These are phyloP conservation scores for Sarocladium oryzae DNA, from an alignment of 2,329 filamentous ascomycete species.

Conservation along the genomic window DNA sequence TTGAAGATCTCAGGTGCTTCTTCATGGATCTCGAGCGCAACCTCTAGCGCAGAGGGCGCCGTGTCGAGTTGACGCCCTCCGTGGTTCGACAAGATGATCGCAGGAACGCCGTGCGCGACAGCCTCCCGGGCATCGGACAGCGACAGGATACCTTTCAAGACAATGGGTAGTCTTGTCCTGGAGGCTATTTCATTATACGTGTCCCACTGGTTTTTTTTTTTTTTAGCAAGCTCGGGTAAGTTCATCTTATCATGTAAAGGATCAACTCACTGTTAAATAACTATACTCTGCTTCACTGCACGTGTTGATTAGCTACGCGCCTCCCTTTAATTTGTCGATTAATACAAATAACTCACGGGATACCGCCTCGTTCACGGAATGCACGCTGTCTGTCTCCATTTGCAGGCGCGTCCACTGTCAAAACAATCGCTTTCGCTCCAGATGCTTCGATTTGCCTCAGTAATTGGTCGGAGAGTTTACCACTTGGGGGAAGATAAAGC, in stretches of 20 bases:
- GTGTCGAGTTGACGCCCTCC: conserved; percentile 53
- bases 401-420: conserved; percentile 33
- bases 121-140: conserved; percentile 30
- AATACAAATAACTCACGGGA: conserved; percentile 23
- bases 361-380: conserved; percentile 30
- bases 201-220: conserved; percentile 21
- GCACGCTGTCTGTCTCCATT: conserved; percentile 34
- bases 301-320: no score
- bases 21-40: conserved; percentile 54
- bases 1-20: conserved; percentile 55
- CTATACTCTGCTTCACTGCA: conserved; percentile 19
- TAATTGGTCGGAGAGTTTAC: conserved; percentile 25
- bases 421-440: conserved; percentile 30
- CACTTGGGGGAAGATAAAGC: conserved; percentile 26
- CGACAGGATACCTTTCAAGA: conserved; percentile 33
- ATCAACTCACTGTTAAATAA: conserved; percentile 16
- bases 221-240: background rate
- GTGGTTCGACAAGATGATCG: conserved; percentile 65
- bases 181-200: conserved; percentile 28
- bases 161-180: conserved; percentile 30
- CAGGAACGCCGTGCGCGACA: conserved; percentile 29
- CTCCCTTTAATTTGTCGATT: no score
- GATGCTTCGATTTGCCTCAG: conserved; percentile 25
- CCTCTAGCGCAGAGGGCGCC: conserved; percentile 7
- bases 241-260: background rate